Evolutionary conservation across 192 early-diverging fungal species (phyloP).

Genomic region (Coemansia sp.): DNA sequence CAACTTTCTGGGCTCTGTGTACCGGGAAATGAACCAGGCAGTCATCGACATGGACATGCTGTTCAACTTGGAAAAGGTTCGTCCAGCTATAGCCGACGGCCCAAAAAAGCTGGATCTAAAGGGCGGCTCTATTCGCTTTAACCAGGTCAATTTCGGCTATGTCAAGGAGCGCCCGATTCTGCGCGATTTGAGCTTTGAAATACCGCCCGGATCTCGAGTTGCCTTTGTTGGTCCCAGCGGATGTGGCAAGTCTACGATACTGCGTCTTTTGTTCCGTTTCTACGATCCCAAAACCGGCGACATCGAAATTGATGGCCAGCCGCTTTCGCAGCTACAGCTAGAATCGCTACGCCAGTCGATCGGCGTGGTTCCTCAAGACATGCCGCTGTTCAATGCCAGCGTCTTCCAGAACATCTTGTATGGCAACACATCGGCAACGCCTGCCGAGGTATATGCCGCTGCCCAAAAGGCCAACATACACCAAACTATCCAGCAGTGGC

Average conservation of each 20-base stretch:
- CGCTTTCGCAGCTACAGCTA: slow-evolving; percentile 74
- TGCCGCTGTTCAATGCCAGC: slow-evolving; percentile 89
- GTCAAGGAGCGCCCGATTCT: slow-evolving; percentile 70
- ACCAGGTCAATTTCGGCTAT: slow-evolving; percentile 91
- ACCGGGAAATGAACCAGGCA: slow-evolving; percentile 92
- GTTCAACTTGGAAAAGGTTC: slow-evolving; percentile 76
- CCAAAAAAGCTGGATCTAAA: slow-evolving; percentile 55
- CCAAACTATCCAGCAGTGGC: slow-evolving; percentile 57
- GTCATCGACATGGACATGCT: slow-evolving; percentile 97
- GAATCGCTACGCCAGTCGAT: slow-evolving; percentile 74
- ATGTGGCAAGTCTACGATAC: slow-evolving; percentile 85
- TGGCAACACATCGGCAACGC: slow-evolving; percentile 66
- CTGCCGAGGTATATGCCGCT: slow-evolving; percentile 62
- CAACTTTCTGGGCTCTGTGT: slow-evolving; percentile 97
- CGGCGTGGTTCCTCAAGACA: slow-evolving; percentile 90
- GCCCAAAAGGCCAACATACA: slow-evolving; percentile 63
- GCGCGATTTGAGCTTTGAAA: slow-evolving; percentile 71
- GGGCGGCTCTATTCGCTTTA: slow-evolving; percentile 79
- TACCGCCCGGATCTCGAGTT: slow-evolving; percentile 79
- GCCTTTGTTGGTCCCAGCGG: slow-evolving; percentile 95
- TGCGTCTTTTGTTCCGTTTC: slow-evolving; percentile 89
- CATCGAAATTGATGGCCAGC: slow-evolving; percentile 84
- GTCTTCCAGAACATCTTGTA: slow-evolving; percentile 93
- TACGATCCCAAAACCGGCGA: slow-evolving; percentile 81
- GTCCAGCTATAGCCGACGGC: slow-evolving; percentile 57